Conservation (phyloP, 805 yeast genomes). For the Lipomyces anomalus region DNA sequence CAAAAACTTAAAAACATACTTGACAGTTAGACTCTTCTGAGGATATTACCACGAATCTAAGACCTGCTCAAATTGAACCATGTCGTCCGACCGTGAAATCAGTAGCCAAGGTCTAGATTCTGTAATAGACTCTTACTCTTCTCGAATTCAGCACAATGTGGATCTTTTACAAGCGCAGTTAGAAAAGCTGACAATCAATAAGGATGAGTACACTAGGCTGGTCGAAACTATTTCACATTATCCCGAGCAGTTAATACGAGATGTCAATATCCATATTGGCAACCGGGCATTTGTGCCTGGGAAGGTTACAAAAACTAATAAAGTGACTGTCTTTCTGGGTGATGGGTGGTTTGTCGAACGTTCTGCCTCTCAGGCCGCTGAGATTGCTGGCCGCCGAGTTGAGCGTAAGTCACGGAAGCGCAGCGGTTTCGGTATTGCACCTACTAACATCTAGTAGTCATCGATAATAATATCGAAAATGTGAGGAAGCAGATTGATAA, state of each 20-base stretch:
- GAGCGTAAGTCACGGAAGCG: conserved; percentile 15
- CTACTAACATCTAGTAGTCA: too few relatives aligned
- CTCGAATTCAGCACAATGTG: conserved; percentile 5
- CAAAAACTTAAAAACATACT: too few relatives aligned
- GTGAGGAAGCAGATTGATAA: conserved; percentile 3
- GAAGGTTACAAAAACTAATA: conserved; percentile 17
- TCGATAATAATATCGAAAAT: background rate
- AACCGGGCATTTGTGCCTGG: conserved; percentile 17
- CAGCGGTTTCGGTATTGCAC: too few relatives aligned
- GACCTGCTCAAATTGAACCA: too few relatives aligned
- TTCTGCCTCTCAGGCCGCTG: conserved; percentile 18
- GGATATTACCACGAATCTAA: too few relatives aligned
- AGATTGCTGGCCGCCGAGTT: conserved; percentile 12
- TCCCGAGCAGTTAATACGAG: conserved; percentile 7
- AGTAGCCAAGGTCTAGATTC: too few relatives aligned
- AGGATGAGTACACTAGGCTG: conserved; percentile 4
- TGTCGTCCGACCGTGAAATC: too few relatives aligned
- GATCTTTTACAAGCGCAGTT: conserved; percentile 4
- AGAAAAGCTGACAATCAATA: conserved; percentile 3
- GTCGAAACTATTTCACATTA: conserved; percentile 5
- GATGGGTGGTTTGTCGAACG: conserved; percentile 15
- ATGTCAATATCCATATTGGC: conserved; percentile 9
- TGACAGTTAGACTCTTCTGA: too few relatives aligned
- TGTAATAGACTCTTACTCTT: too few relatives aligned
- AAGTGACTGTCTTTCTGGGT: conserved; percentile 13